phyloP scores from a whole-genome alignment of 2,329 filamentous ascomycete genomes.

The Cadophora sp. region DNA sequence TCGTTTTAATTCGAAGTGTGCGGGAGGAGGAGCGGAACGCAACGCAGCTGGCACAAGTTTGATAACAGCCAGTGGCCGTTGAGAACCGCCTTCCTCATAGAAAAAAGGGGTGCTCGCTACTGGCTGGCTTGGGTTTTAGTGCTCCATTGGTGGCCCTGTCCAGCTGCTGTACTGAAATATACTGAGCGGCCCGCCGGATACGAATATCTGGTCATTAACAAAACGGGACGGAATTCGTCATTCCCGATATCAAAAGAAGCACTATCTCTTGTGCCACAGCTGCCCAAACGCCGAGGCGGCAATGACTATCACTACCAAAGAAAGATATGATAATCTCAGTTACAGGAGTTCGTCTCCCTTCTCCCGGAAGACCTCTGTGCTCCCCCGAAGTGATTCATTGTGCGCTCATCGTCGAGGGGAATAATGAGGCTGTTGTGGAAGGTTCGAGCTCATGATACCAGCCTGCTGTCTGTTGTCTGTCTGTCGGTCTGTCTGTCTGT shows the following conservation, averaged over 20 bases:
- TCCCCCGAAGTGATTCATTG: conserved; percentile 4
- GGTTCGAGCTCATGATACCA: not conserved
- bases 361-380: not conserved
- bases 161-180: not conserved
- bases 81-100: not conserved
- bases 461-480: not conserved
- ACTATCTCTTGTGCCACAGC: not conserved
- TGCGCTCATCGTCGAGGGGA: not conserved
- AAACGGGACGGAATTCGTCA: not conserved
- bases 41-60: not conserved
- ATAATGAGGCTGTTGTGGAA: not conserved
- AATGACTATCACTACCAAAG: not conserved
- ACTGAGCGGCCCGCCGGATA: not conserved
- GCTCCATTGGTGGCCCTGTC: not conserved
- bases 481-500: not conserved
- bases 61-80: conserved; percentile 3
- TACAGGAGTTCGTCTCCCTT: not conserved
- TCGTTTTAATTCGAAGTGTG: not conserved
- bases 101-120: not conserved
- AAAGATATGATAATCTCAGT: not conserved
- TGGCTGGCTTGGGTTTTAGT: not conserved
- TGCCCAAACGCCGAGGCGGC: not conserved
- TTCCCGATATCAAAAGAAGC: not conserved
- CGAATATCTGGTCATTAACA: not conserved
- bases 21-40: conserved; percentile 5